Evolutionary conservation across 1,284 basidiomycete genomes (phyloP).

Genomic region (Trametes versicolor): DNA sequence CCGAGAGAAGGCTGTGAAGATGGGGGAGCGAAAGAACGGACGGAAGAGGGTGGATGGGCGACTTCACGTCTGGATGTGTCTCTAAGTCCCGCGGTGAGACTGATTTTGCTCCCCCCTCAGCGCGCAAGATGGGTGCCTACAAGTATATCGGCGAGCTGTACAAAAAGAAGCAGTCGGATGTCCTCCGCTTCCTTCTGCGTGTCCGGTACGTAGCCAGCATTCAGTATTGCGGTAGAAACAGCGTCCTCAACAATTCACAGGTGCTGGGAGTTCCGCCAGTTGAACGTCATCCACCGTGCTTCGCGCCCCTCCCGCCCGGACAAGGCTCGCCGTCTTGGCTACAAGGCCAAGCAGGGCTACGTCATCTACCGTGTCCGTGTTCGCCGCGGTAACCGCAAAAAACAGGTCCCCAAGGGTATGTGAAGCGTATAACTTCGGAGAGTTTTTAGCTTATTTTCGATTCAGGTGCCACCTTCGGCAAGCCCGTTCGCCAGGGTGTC

Average conservation of each 20-base stretch:
- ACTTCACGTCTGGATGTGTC: constrained; percentile 39
- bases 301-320: constrained; percentile 98
- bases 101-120: constrained; percentile 33
- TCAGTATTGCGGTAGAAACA: not conserved
- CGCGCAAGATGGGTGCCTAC: constrained; percentile 84
- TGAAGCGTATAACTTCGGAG: not conserved
- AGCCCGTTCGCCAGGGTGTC: constrained; percentile 99
- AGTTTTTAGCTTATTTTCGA: not conserved
- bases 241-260: constrained; percentile 52
- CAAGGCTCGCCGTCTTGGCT: constrained; percentile 98
- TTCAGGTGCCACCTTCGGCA: constrained; percentile 90
- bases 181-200: constrained; percentile 98
- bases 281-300: constrained; percentile 98
- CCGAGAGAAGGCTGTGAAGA: constrained; percentile 15
- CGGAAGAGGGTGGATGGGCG: constrained; percentile 44
- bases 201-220: constrained; percentile 74
- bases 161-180: constrained; percentile 97
- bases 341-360: constrained; percentile 99
- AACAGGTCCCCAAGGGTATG: constrained; percentile 93
- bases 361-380: constrained; percentile 98
- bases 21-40: constrained; percentile 26
- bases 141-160: constrained; percentile 98
- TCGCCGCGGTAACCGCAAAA: constrained; percentile 99
- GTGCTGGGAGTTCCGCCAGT: constrained; percentile 99
- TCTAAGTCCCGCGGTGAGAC: constrained; percentile 19